Evolutionary conservation across 2,329 filamentous ascomycete species (phyloP), one percentile per base, ranked within the genome.

Genomic region (Harringtonia aguacate): DNA sequence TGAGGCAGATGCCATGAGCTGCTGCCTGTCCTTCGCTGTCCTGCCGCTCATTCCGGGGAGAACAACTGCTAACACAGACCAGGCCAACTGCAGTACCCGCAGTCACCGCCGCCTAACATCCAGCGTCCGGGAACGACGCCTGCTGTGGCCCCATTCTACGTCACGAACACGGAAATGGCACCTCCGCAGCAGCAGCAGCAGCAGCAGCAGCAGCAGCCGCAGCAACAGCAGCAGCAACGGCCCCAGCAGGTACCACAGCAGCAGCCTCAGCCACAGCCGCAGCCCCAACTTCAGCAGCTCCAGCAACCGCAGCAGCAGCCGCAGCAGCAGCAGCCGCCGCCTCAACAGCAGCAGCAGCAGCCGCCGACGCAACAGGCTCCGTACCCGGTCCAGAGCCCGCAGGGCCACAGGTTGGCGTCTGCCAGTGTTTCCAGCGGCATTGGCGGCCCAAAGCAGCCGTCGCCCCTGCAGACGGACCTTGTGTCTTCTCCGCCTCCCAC

Each of bases 131-230:
- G 69, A 9, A 68, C 66, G 27, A 67, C 67, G 5, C 66, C 72
- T 10, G 73, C 76, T 6, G 78, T 78, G 13, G 73, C 77, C 12
- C 77, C 79, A 3, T 86, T 84, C 56, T 85, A 85, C 55, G 67
- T 81, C 37, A 75, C 77, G 44, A 79, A 76, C 43, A 79, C 79
- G 36, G 73, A 77, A 48, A 66, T 75, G 17, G 68, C 73, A 2
- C 52, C 70, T 15, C 4, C 36, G 4, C 44, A 27, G 24, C 24
- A 27, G 10, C 24, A 27, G 24, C 24, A 6, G 17, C 40, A 27
- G 34, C 24, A 10, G 22, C 10, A 13, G 21, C 33, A 14, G 10
- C 40, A 41, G 33, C 46, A 41, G 24, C 46, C 46, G 29, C 30
- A 46, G 2, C 47, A 40, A 22, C 45, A 45, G 30, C 39, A 40